Conservation (phyloP, 1,284 basidiomycete species). For the Ustilago cynodontis region DNA sequence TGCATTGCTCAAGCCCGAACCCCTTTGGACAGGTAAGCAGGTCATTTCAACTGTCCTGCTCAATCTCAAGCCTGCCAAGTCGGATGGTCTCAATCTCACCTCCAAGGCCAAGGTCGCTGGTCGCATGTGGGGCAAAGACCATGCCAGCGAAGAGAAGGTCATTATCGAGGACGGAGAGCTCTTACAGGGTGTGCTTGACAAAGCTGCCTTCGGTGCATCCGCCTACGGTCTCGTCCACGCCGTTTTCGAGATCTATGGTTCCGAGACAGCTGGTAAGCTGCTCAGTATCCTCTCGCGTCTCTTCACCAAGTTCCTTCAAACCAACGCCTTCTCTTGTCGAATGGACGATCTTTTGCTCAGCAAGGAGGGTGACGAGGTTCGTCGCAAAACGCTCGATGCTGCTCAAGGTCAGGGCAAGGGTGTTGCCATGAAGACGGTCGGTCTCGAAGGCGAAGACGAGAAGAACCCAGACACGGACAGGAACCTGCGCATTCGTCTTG, state of each 20-base stretch:
- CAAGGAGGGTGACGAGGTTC: slow-evolving; percentile 80
- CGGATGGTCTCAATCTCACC: slow-evolving; percentile 85
- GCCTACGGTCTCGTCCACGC: slow-evolving; percentile 98
- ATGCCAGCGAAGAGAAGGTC: slow-evolving; percentile 82
- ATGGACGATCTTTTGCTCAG: slow-evolving; percentile 98
- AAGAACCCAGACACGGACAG: slow-evolving; percentile 71
- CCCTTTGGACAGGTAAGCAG: slow-evolving; percentile 98
- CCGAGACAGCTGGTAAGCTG: slow-evolving; percentile 87
- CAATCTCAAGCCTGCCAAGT: slow-evolving; percentile 87
- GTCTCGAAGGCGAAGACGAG: slow-evolving; percentile 70
- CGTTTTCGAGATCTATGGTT: slow-evolving; percentile 97
- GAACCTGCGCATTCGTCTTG: slow-evolving; percentile 75
- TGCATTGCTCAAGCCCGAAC: slow-evolving; percentile 88
- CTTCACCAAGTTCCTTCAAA: slow-evolving; percentile 96
- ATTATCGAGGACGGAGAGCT: slow-evolving; percentile 94
- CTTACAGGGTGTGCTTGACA: slow-evolving; percentile 92
- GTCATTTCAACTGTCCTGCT: slow-evolving; percentile 76
- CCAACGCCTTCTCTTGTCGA: slow-evolving; percentile 96
- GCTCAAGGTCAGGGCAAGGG: slow-evolving; percentile 83
- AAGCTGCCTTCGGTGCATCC: slow-evolving; percentile 95
- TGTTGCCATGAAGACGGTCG: slow-evolving; percentile 80
- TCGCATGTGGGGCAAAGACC: slow-evolving; percentile 78
- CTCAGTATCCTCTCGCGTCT: slow-evolving; percentile 92
- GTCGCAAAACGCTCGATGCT: slow-evolving; percentile 79
- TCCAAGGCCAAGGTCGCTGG: slow-evolving; percentile 88